Base-by-base conservation (phyloP, 805 yeast genomes). In the Suhomyces kilbournensis region DNA sequence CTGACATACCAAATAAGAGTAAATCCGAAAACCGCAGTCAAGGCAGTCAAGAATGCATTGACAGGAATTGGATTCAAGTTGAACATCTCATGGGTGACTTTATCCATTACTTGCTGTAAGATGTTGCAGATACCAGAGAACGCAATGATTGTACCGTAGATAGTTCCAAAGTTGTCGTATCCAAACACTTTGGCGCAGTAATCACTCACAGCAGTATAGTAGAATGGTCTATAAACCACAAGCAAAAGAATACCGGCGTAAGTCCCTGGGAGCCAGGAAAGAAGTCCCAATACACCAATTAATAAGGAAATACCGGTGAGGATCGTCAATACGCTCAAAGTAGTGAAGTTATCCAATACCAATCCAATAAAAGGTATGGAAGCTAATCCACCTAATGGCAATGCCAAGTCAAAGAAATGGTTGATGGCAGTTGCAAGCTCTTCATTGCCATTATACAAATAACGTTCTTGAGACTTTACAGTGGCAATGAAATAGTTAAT, bases 401-500 rank as follows among this genome's bases (percentile, higher is more conserved):
- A 76, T 0, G 94, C 92, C 49, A 88, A 62, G 65, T 93, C 97
- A 62, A 92, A 93, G 55, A 89, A 84, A 49, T 82, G 81, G 66
- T 90, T 90, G 53, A 65, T 64, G 17, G 44, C 26, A 25, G 50
- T 49, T 2, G 60, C 96, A 3, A 74, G 66, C 7, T 71, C 71
- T 47, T 72, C 76, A 57, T 75, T 74, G 10, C 80, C 81, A 38
- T 19, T 19, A 50, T 90, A 76, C 55, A 91, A 77, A 63, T 75
- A 93, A 23, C 78, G 78, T 74, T 90, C 96, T 71, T 92, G 97
- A 0, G 96, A 74, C 62, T 84, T 81, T 34, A 92, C 75, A 2
- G 97, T 90, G 7, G 97, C 97, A 50, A 92, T 94, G 69, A 90
- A 93, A 68, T 89, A 93, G 72, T 92, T 92, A 59, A 92, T 86